Conservation (phyloP, 2,329 filamentous ascomycete species). For the Ophiosphaerella korrae region DNA sequence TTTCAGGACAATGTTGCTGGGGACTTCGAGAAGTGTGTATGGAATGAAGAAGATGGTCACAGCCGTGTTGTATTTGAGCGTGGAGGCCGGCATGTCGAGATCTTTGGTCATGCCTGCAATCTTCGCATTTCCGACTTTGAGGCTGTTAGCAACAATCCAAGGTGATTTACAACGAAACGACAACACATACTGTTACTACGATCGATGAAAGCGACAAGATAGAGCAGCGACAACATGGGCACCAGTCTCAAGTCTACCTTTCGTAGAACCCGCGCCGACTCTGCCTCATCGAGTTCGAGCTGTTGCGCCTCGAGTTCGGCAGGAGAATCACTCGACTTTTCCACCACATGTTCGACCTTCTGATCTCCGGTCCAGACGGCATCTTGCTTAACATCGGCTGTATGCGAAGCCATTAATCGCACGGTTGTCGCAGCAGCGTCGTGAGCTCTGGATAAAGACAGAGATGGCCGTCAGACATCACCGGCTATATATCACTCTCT, state of each 20-base stretch:
- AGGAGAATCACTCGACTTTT: slow-evolving; percentile 32
- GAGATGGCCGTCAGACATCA: background rate
- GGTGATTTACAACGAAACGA: background rate
- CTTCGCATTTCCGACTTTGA: slow-evolving; percentile 67
- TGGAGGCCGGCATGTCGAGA: slow-evolving; percentile 60
- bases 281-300: slow-evolving; percentile 31
- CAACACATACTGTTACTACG: slow-evolving; percentile 22
- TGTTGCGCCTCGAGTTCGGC: slow-evolving; percentile 32
- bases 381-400: slow-evolving; percentile 18
- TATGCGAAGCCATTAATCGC: slow-evolving; percentile 15
- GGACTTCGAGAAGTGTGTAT: slow-evolving; percentile 74
- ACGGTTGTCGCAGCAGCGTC: background rate
- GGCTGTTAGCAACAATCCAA: background rate
- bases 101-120: slow-evolving; percentile 60
- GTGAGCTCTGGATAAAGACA: background rate
- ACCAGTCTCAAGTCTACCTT: slow-evolving; percentile 41
- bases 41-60: slow-evolving; percentile 84
- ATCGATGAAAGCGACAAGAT: slow-evolving; percentile 41
- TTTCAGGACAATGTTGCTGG: slow-evolving; percentile 79
- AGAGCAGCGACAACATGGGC: slow-evolving; percentile 33
- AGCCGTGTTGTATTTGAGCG: slow-evolving; percentile 69
- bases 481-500: slow-evolving; percentile 10
- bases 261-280: slow-evolving; percentile 36
- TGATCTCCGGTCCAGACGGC: slow-evolving; percentile 12
- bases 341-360: slow-evolving; percentile 29